Evolutionary conservation across 2,329 filamentous ascomycete genomes (phyloP).

Genomic region (Basipetospora sp.): DNA sequence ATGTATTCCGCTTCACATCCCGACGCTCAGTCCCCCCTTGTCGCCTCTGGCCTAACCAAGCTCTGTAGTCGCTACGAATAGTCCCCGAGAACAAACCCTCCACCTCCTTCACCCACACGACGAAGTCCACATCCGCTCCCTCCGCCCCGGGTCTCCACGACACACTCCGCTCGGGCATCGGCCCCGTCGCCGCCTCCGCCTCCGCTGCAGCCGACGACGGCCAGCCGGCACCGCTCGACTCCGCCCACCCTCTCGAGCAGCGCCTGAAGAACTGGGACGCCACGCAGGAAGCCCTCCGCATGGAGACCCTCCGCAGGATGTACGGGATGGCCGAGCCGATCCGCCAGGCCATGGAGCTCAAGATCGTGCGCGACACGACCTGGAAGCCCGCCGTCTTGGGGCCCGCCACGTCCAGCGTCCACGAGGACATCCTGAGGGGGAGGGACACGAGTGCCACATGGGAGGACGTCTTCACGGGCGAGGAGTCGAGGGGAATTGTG

Average conservation of each 20-base stretch:
- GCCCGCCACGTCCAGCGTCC: slow-evolving; percentile 50
- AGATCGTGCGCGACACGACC: slow-evolving; percentile 66
- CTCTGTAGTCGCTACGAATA: slow-evolving; percentile 67
- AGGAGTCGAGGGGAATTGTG: slow-evolving; percentile 54
- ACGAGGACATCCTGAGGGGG: slow-evolving; percentile 78
- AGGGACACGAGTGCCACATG: slow-evolving; percentile 65
- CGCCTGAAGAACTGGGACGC: slow-evolving; percentile 81
- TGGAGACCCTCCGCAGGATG: slow-evolving; percentile 71
- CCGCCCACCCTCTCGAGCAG: slow-evolving; percentile 74
- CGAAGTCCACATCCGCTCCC: slow-evolving; percentile 55
- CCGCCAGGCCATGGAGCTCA: slow-evolving; percentile 84
- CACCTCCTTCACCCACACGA: slow-evolving; percentile 48
- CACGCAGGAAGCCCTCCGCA: slow-evolving; percentile 75
- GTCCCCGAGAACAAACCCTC: slow-evolving; percentile 56
- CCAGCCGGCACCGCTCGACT: slow-evolving; percentile 37
- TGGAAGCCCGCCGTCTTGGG: slow-evolving; percentile 59
- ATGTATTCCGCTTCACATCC: no score
- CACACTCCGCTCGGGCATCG: slow-evolving; percentile 72
- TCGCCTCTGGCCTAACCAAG: slow-evolving; percentile 9
- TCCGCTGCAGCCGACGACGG: slow-evolving; percentile 24
- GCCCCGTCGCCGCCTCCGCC: slow-evolving; percentile 40
- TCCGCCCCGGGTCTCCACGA: slow-evolving; percentile 90
- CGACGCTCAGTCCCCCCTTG: no score
- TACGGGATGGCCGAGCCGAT: slow-evolving; percentile 91
- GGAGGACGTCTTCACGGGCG: slow-evolving; percentile 85